Percentiles rank a stretch among this genome's conserved stretches.
phyloP scores from a whole-genome alignment of 192 early-diverging fungal genomes.

The Coemansia sp. region DNA sequence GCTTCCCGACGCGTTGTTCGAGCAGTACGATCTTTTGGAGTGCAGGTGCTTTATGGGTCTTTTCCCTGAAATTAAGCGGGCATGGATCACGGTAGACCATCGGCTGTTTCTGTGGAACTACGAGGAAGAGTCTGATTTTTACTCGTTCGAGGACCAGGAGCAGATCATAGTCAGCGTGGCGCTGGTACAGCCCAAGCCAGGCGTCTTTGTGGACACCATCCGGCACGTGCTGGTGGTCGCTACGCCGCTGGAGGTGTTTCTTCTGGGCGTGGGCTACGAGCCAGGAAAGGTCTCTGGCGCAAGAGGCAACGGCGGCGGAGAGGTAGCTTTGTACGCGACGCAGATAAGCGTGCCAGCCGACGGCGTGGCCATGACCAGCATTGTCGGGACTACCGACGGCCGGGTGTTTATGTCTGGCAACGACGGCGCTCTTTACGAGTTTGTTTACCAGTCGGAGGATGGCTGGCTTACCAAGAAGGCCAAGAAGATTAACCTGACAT shows the following conservation, averaged over 20 bases:
- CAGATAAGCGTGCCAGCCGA: conserved; percentile 79
- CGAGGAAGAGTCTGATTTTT: conserved; percentile 68
- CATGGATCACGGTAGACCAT: conserved; percentile 91
- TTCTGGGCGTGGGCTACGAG: conserved; percentile 71
- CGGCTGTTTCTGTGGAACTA: conserved; percentile 92
- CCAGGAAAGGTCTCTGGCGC: conserved; percentile 16
- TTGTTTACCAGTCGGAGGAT: conserved; percentile 83
- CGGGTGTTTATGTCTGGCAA: conserved; percentile 89
- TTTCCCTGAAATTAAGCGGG: conserved; percentile 85
- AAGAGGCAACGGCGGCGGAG: conserved; percentile 24
- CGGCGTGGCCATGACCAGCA: conserved; percentile 75
- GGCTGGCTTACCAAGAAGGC: conserved; percentile 83
- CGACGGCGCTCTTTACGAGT: conserved; percentile 85
- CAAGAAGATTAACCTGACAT: conserved; percentile 72
- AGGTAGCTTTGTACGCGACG: conserved; percentile 76
- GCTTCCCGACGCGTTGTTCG: conserved; percentile 75
- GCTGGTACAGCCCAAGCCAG: conserved; percentile 71
- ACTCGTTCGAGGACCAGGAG: conserved; percentile 83
- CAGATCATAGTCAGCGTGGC: conserved; percentile 85
- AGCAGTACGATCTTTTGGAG: conserved; percentile 72
- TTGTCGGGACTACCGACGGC: conserved; percentile 75
- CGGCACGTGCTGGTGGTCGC: conserved; percentile 83
- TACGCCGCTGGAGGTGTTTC: conserved; percentile 79
- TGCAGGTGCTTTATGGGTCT: conserved; percentile 86
- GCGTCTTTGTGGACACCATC: conserved; percentile 82